Base-by-base conservation (phyloP, 2,329 filamentous ascomycete species). In the Colletotrichum endophyticum region DNA sequence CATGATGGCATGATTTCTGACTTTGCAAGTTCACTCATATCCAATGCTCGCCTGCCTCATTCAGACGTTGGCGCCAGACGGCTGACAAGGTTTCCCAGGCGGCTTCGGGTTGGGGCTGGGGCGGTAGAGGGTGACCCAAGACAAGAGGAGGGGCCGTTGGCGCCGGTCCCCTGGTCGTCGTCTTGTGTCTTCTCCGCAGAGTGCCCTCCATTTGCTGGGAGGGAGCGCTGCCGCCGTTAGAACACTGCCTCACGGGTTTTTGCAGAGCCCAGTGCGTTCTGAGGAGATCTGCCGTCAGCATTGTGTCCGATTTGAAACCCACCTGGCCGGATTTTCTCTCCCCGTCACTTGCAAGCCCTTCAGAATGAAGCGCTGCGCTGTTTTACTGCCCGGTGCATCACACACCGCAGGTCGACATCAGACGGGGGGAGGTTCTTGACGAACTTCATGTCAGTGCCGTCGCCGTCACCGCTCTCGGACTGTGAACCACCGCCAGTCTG, bases 281-380 rank as follows among this genome's bases (percentile, higher is more conserved):
- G 34, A 73, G 49, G 49, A 22, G 19, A 64, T 68, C 73, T 72
- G 73, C 53, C 44, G 73, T 72, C n/a, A 57, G n/a, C 34, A 44
- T 61, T 69, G 73, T 73, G 63, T 76, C 73, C 64, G 70, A 61
- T 69, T 22, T 73, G 73, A 73, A 73, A 73, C 70, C 70, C 22
- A 22, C 25, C 27, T 59, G 64, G 32, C n/a, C 32, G 56, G 32
- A 25, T 19, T 36, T 36, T 72, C 36, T 61, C 32, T 34, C 22
- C 61, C 62, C 36, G 15, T 57, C n/a, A 36, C 61, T 57, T 13
- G 11, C 19, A 59, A 36, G 8, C 19, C 22, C 56, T 67, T 73
- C n/a, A 28, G n/a, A 28, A 22, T 36, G 15, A 39, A 53, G n/a
- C 27, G 61, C 28, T 25, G 53, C 30, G 73, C 15, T 73, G 27